Conservation (phyloP, 1,284 basidiomycete species). For the Trichosporon ovoides region DNA sequence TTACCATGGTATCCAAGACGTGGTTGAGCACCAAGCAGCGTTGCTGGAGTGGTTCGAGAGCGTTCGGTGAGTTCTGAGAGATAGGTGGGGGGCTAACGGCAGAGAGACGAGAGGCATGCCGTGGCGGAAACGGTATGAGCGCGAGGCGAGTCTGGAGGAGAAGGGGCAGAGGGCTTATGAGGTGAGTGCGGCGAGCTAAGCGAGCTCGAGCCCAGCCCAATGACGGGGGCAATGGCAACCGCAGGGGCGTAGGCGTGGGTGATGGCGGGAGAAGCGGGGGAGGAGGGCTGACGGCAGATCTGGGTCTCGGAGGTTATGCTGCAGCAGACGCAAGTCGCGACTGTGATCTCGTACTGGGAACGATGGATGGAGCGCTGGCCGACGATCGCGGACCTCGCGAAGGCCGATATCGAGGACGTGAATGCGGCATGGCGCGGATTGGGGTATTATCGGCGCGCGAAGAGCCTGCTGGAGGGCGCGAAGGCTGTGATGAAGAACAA, state of each 20-base stretch:
- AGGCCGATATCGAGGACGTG: slow-evolving; percentile 71
- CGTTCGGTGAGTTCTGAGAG: slow-evolving; percentile 31
- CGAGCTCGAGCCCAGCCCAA: too few relatives aligned
- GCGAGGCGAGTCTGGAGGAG: slow-evolving; percentile 25
- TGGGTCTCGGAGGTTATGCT: slow-evolving; percentile 86
- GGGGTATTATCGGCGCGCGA: slow-evolving; percentile 85
- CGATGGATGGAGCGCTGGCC: slow-evolving; percentile 81
- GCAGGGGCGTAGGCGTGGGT: too few relatives aligned
- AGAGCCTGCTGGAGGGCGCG: slow-evolving; percentile 69
- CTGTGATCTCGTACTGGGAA: slow-evolving; percentile 84
- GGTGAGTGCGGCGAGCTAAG: too few relatives aligned
- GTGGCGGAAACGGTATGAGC: slow-evolving; percentile 44
- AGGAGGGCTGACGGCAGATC: slow-evolving; percentile 7
- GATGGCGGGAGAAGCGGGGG: too few relatives aligned
- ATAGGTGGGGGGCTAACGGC: not conserved
- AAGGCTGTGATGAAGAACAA: slow-evolving; percentile 66
- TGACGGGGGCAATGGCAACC: too few relatives aligned
- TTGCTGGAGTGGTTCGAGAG: slow-evolving; percentile 46
- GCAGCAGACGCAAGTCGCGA: slow-evolving; percentile 83
- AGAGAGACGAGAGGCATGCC: slow-evolving; percentile 48
- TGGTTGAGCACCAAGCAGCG: slow-evolving; percentile 26
- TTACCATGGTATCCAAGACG: slow-evolving; percentile 30
- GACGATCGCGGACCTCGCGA: slow-evolving; percentile 71
- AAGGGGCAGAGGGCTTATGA: slow-evolving; percentile 49
- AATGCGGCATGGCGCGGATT: slow-evolving; percentile 79